Conservation (phyloP, 2,329 filamentous ascomycete genomes). For the Phialemonium atrogriseum region DNA sequence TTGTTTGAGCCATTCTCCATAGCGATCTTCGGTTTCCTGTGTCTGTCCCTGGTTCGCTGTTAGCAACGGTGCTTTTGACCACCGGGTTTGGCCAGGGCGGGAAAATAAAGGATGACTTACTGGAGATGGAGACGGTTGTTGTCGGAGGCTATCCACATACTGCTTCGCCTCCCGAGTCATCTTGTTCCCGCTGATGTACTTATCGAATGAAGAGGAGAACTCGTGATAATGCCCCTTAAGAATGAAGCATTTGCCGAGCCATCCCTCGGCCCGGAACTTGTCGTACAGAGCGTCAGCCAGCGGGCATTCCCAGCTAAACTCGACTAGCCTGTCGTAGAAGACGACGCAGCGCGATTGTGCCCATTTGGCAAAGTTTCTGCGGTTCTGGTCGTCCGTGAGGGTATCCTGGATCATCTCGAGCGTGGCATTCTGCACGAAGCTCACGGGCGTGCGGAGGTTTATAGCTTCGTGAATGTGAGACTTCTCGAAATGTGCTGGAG, state of each 20-base stretch:
- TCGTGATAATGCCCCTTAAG: conserved; percentile 49
- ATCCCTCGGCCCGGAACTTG: conserved; percentile 37
- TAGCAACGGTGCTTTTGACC: no score
- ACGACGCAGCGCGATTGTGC: conserved; percentile 38
- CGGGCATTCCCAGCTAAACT: conserved; percentile 43
- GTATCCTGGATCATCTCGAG: conserved; percentile 43
- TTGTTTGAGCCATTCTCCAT: conserved; percentile 34
- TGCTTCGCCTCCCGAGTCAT: conserved; percentile 32
- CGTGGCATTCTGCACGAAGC: conserved; percentile 37
- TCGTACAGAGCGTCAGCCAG: conserved; percentile 34
- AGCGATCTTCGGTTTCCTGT: conserved; percentile 20
- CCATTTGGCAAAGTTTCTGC: conserved; percentile 37
- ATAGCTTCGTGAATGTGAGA: conserved; percentile 45
- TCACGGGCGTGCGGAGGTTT: conserved; percentile 41
- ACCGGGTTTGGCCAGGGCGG: neutral
- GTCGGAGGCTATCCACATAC: conserved; percentile 29
- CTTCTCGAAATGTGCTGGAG: conserved; percentile 35
- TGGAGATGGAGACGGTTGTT: conserved; percentile 22
- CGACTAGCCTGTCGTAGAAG: conserved; percentile 43
- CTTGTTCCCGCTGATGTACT: conserved; percentile 36
- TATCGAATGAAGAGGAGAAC: conserved; percentile 44
- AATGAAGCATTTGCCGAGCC: conserved; percentile 43
- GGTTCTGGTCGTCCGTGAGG: conserved; percentile 39
- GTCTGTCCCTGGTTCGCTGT: no score
- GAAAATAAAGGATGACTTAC: conserved; percentile 16